Conservation (phyloP, 345 rosid genomes). For the Streptanthus diversifolius region DNA sequence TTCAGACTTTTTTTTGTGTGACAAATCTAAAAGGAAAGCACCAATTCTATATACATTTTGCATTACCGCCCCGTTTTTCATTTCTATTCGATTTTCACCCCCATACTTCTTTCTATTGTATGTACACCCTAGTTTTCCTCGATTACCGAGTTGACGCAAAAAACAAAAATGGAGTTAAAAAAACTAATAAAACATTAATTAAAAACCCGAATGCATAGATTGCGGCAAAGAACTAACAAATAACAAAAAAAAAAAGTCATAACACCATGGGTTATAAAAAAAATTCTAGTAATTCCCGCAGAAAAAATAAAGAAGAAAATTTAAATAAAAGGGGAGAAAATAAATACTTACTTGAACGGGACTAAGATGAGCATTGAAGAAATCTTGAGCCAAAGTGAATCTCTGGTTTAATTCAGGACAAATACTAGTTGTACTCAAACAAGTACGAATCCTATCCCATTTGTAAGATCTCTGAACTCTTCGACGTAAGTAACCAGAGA, state of each 20-base stretch:
- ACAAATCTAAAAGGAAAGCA: slow-evolving; percentile 22
- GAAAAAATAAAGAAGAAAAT: too few relatives aligned
- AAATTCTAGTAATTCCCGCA: neutral
- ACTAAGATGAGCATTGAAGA: slow-evolving; percentile 70
- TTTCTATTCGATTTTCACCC: neutral
- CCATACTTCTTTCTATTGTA: neutral
- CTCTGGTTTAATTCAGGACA: slow-evolving; percentile 82
- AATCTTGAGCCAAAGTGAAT: slow-evolving; percentile 73
- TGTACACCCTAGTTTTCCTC: slow-evolving; percentile 2
- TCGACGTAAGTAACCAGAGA: slow-evolving; percentile 68
- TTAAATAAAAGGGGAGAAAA: neutral
- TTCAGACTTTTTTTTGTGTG: neutral
- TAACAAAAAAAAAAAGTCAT: neutral
- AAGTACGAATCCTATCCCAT: slow-evolving; percentile 73
- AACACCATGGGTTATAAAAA: neutral
- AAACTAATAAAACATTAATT: neutral
- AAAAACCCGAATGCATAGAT: neutral
- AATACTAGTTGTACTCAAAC: slow-evolving; percentile 59
- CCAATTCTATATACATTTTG: neutral
- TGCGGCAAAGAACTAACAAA: neutral
- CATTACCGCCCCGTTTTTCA: neutral
- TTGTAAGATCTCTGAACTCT: slow-evolving; percentile 65
- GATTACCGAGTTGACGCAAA: neutral
- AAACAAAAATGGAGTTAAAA: neutral
- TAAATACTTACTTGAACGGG: slow-evolving; percentile 63